These are phyloP conservation scores for Arthonia radiata DNA, from an alignment of 495 filamentous ascomycete genomes.

Conservation along the genomic window DNA sequence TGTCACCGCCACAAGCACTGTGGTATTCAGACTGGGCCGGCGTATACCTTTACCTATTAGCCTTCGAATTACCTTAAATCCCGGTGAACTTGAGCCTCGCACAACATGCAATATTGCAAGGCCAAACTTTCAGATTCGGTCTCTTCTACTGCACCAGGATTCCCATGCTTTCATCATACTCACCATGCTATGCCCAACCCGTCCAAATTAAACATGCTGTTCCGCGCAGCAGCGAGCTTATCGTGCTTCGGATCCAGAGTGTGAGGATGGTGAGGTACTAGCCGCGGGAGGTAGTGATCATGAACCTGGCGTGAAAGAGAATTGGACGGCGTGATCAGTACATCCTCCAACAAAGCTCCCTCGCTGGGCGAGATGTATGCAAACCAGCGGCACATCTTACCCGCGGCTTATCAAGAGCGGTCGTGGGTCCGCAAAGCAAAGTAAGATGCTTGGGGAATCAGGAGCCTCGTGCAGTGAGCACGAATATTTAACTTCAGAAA, in stretches of 20 bases:
- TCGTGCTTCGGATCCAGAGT: background rate
- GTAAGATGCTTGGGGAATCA: no score
- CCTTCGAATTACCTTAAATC: no score
- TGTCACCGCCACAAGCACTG: slow-evolving; percentile 7
- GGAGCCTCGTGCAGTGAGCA: no score
- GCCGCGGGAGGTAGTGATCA: slow-evolving; percentile 22
- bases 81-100: no score
- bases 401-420: no score
- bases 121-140: no score
- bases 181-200: slow-evolving; percentile 16
- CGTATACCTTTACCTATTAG: no score
- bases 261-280: slow-evolving; percentile 17
- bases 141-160: no score
- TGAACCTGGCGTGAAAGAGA: slow-evolving; percentile 21
- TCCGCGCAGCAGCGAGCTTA: slow-evolving; percentile 17
- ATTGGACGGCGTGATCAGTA: slow-evolving; percentile 14
- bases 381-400: no score
- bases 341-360: slow-evolving; percentile 15
- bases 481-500: no score
- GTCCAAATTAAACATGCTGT: slow-evolving; percentile 23
- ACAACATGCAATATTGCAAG: no score
- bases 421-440: no score
- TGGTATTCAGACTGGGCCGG: slow-evolving; percentile 11
- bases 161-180: slow-evolving; percentile 2
- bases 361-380: slow-evolving; percentile 15